Conservation (phyloP, 1,284 basidiomycete species). For the Sporisorium reilianum region DNA sequence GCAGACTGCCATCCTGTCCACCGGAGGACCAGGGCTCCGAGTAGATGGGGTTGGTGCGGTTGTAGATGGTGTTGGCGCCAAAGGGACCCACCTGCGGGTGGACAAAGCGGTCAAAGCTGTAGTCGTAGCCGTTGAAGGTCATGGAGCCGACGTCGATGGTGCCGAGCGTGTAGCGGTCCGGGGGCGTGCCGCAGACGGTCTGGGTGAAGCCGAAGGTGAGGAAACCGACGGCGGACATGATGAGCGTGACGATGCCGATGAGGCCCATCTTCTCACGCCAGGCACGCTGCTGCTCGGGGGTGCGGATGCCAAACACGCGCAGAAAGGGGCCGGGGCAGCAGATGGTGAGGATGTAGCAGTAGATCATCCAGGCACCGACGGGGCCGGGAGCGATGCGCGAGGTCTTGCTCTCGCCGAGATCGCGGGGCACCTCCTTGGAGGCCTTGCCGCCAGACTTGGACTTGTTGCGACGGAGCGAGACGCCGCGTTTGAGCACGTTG, state of each 20-base stretch:
- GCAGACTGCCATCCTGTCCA: constrained; percentile 88
- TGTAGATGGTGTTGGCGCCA: constrained; percentile 75
- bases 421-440: constrained; percentile 56
- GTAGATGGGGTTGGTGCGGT: constrained; percentile 84
- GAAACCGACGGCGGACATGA: constrained; percentile 96
- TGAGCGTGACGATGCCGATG: constrained; percentile 79
- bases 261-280: constrained; percentile 99
- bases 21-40: constrained; percentile 81
- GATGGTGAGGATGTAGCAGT: constrained; percentile 87
- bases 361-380: constrained; percentile 94
- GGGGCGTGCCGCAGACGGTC: constrained; percentile 86
- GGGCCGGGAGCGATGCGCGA: constrained; percentile 75
- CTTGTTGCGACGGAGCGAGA: constrained; percentile 61
- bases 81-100: constrained; percentile 61
- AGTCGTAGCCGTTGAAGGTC: constrained; percentile 91
- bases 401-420: constrained; percentile 49
- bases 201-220: constrained; percentile 99
- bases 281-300: constrained; percentile 92
- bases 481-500: constrained; percentile 68
- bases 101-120: constrained; percentile 84
- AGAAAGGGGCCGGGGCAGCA: constrained; percentile 79
- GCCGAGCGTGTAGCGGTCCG: constrained; percentile 83
- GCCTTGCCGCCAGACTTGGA: constrained; percentile 44
- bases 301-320: constrained; percentile 78
- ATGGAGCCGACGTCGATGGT: constrained; percentile 83